These are phyloP conservation scores for Fusarium camptoceras DNA, from an alignment of 2,329 filamentous ascomycete genomes.

Conservation along the genomic window DNA sequence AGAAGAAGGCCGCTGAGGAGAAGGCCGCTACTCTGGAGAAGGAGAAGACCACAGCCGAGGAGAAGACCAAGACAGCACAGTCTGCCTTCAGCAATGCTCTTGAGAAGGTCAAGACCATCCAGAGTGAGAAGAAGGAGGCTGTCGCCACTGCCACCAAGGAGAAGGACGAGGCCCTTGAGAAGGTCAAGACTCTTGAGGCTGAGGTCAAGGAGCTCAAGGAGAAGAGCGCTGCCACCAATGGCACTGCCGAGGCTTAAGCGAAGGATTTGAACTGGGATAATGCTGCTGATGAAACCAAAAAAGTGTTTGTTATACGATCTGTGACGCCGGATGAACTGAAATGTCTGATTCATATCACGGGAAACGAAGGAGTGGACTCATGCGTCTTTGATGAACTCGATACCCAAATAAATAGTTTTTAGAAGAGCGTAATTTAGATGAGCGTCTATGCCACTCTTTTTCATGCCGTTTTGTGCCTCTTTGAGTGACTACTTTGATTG, in stretches of 20 bases:
- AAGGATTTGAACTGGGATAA: slow-evolving; percentile 23
- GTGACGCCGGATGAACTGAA: slow-evolving; percentile 43
- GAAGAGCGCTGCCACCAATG: slow-evolving; percentile 33
- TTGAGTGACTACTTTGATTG: neutral
- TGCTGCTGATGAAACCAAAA: slow-evolving; percentile 35
- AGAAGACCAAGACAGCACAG: slow-evolving; percentile 30
- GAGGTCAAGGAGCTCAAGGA: slow-evolving; percentile 39
- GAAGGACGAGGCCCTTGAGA: slow-evolving; percentile 34
- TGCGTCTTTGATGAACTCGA: slow-evolving; percentile 49
- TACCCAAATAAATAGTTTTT: slow-evolving; percentile 47
- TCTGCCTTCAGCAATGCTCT: slow-evolving; percentile 24
- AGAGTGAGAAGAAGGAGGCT: slow-evolving; percentile 35
- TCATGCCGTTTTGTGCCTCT: slow-evolving; percentile 7
- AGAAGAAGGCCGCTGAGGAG: slow-evolving; percentile 36
- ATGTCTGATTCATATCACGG: slow-evolving; percentile 45
- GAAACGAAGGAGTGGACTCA: slow-evolving; percentile 48
- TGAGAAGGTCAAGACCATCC: slow-evolving; percentile 22
- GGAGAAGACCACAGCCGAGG: slow-evolving; percentile 27
- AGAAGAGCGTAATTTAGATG: slow-evolving; percentile 41
- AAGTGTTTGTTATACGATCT: slow-evolving; percentile 40
- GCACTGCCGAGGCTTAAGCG: slow-evolving; percentile 32
- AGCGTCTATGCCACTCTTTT: slow-evolving; percentile 43
- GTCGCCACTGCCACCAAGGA: slow-evolving; percentile 27
- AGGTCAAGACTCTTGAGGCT: slow-evolving; percentile 32
- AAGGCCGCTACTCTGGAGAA: slow-evolving; percentile 25